These are phyloP conservation scores for Metschnikowia anglica DNA, from an alignment of 805 yeast species.

Conservation along the genomic window DNA sequence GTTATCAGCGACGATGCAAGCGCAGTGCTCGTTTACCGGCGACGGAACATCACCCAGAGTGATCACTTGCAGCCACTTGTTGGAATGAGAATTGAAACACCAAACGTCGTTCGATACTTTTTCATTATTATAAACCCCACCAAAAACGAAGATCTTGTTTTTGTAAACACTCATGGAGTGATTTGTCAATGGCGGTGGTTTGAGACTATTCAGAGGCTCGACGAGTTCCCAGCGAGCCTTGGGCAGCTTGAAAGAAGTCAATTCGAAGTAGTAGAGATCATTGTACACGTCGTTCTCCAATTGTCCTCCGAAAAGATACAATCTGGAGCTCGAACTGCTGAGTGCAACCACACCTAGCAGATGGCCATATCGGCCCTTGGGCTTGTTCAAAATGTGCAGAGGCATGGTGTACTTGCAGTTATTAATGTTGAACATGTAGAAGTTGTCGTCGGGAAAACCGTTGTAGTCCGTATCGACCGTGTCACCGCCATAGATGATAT, in stretches of 20 bases:
- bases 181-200: slow-evolving; percentile 84
- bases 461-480: slow-evolving; percentile 75
- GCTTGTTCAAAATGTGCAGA: slow-evolving; percentile 53
- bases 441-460: slow-evolving; percentile 82
- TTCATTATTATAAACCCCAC: slow-evolving; percentile 76
- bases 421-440: slow-evolving; percentile 74
- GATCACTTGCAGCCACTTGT: slow-evolving; percentile 68
- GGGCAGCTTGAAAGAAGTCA: slow-evolving; percentile 80
- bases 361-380: slow-evolving; percentile 94
- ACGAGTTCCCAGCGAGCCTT: slow-evolving; percentile 82
- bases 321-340: slow-evolving; percentile 44
- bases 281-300: slow-evolving; percentile 78
- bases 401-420: slow-evolving; percentile 46
- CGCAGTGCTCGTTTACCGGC: slow-evolving; percentile 89
- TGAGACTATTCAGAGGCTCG: slow-evolving; percentile 46
- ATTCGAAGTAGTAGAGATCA: slow-evolving; percentile 83
- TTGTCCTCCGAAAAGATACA: slow-evolving; percentile 94
- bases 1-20: slow-evolving; percentile 72
- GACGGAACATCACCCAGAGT: slow-evolving; percentile 77
- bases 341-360: slow-evolving; percentile 71
- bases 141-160: slow-evolving; percentile 80
- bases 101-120: slow-evolving; percentile 74
- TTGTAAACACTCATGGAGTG: slow-evolving; percentile 85
- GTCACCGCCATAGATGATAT: slow-evolving; percentile 94
- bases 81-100: slow-evolving; percentile 67